phyloP scores from a whole-genome alignment of 2,329 filamentous ascomycete genomes.

The Huntiella moniliformis region DNA sequence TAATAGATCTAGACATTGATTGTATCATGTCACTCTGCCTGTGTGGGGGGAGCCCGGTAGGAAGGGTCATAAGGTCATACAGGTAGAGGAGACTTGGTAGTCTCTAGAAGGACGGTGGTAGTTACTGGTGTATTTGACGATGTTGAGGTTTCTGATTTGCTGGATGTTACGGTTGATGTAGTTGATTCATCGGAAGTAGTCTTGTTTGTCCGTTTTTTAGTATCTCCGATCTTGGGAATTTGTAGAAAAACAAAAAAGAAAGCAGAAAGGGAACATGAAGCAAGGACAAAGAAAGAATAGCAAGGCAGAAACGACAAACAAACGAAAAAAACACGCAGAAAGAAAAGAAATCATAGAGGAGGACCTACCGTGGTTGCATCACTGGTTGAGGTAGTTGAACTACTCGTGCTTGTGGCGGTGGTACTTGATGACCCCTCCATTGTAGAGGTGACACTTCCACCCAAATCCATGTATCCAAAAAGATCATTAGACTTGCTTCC shows the following conservation, averaged over 20 bases:
- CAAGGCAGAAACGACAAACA: not conserved
- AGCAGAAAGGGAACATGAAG: not conserved
- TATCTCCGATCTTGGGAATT: constrained; percentile 1
- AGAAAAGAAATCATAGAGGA: not conserved
- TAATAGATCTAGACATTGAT: too few relatives aligned
- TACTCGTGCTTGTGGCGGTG: constrained; percentile 15
- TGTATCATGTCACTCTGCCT: too few relatives aligned
- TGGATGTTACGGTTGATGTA: not conserved
- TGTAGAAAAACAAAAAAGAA: not conserved
- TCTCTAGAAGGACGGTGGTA: too few relatives aligned
- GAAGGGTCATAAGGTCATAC: too few relatives aligned
- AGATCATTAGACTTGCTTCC: constrained; percentile 33
- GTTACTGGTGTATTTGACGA: too few relatives aligned
- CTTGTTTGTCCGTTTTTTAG: constrained; percentile 10
- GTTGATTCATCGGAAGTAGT: not conserved
- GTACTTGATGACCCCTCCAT: constrained; percentile 12
- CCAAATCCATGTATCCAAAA: constrained; percentile 47
- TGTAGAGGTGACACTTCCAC: constrained; percentile 9
- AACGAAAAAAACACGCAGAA: constrained; percentile 4
- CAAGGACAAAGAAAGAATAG: constrained; percentile 1
- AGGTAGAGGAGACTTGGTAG: too few relatives aligned
- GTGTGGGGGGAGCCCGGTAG: too few relatives aligned
- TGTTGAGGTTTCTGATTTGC: too few relatives aligned
- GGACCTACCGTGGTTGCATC: constrained; percentile 4
- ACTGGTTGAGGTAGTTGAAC: constrained; percentile 11